Evolutionary conservation across 2,329 filamentous ascomycete species (phyloP).

Genomic region (Diplodia seriata): DNA sequence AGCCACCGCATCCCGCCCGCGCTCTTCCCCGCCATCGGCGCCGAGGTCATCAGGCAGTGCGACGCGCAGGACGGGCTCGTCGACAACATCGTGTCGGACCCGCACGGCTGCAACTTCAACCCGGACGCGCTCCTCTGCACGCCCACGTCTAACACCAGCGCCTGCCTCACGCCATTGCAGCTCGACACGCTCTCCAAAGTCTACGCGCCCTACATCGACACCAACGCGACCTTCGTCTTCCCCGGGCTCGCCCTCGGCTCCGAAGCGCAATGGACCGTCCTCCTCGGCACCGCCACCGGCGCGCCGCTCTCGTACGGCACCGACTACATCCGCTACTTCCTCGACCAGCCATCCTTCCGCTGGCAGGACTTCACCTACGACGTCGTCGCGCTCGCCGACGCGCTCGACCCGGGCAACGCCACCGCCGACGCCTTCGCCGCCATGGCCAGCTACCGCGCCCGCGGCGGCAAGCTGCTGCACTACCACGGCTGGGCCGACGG

Average conservation of each 20-base stretch:
- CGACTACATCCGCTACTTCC: slow-evolving; percentile 53
- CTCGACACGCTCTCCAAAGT: slow-evolving; percentile 24
- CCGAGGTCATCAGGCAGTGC: slow-evolving; percentile 28
- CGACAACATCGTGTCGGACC: slow-evolving; percentile 26
- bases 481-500: slow-evolving; percentile 56
- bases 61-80: slow-evolving; percentile 27
- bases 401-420: slow-evolving; percentile 56
- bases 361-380: slow-evolving; percentile 50
- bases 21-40: slow-evolving; percentile 27
- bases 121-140: slow-evolving; percentile 20
- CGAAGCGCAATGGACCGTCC: slow-evolving; percentile 45
- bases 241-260: slow-evolving; percentile 49
- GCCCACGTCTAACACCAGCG: slow-evolving; percentile 6
- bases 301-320: slow-evolving; percentile 46
- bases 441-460: slow-evolving; percentile 53
- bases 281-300: slow-evolving; percentile 37
- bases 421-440: slow-evolving; percentile 57
- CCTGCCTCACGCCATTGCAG: slow-evolving; percentile 25
- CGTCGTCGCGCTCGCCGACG: slow-evolving; percentile 50
- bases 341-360: slow-evolving; percentile 48
- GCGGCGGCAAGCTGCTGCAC: slow-evolving; percentile 51
- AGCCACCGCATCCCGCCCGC: slow-evolving; percentile 17
- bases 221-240: slow-evolving; percentile 52
- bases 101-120: slow-evolving; percentile 30
- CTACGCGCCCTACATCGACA: slow-evolving; percentile 48